Conservation (phyloP, 2,329 filamentous ascomycete genomes). For the Aspergillus caelatus region DNA sequence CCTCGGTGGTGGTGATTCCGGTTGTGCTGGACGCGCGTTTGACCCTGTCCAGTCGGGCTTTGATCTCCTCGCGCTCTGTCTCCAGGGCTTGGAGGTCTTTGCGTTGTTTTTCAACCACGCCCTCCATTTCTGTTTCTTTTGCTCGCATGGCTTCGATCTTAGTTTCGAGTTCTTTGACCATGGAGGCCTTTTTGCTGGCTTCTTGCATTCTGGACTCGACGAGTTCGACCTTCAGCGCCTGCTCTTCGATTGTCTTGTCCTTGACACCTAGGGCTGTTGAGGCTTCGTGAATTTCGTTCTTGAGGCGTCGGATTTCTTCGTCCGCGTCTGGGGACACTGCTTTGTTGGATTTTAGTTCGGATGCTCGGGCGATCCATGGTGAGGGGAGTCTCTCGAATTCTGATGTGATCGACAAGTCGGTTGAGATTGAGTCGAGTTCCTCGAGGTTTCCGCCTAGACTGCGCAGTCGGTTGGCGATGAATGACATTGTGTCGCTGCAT, state of each 20-base stretch:
- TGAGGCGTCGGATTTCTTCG: slow-evolving; percentile 78
- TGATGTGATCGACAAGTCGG: slow-evolving; percentile 70
- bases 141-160: slow-evolving; percentile 44
- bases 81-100: slow-evolving; percentile 41
- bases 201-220: slow-evolving; percentile 86
- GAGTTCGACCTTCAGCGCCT: slow-evolving; percentile 89
- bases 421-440: slow-evolving; percentile 70
- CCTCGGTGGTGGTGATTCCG: slow-evolving; percentile 40
- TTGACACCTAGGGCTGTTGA: slow-evolving; percentile 71
- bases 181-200: slow-evolving; percentile 71
- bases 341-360: slow-evolving; percentile 81
- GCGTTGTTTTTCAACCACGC: slow-evolving; percentile 37
- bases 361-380: slow-evolving; percentile 82
- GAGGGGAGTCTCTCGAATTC: slow-evolving; percentile 76
- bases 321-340: slow-evolving; percentile 79
- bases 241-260: slow-evolving; percentile 81
- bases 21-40: slow-evolving; percentile 45
- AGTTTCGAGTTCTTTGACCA: slow-evolving; percentile 47
- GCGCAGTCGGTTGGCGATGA: slow-evolving; percentile 69
- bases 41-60: slow-evolving; percentile 45
- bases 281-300: slow-evolving; percentile 77
- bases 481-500: slow-evolving; percentile 64
- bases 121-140: slow-evolving; percentile 36
- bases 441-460: slow-evolving; percentile 65
- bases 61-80: slow-evolving; percentile 45